Conservation (phyloP, 495 filamentous ascomycete species). For the Trichocladium uniseriatum region DNA sequence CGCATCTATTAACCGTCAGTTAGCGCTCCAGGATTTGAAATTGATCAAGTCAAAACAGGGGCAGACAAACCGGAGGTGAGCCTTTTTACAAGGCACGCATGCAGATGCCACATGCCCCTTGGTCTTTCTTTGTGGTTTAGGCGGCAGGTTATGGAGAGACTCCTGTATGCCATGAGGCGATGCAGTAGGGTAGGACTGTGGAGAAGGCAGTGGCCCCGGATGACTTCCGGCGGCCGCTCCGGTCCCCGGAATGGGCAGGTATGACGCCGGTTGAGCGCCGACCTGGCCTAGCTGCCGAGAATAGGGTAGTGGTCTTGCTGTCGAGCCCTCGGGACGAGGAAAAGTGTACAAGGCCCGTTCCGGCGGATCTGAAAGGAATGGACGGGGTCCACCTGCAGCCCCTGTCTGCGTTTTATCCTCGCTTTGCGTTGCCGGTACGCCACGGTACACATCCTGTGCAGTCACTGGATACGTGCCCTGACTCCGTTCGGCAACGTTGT, state of each 20-base stretch:
- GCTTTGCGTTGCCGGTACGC: slow-evolving; percentile 33
- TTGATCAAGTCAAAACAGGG: background rate
- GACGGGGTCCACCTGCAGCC: slow-evolving; percentile 28
- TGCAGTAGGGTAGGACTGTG: slow-evolving; percentile 28
- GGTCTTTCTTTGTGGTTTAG: slow-evolving; percentile 70
- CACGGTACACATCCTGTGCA: slow-evolving; percentile 41
- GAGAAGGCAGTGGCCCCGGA: slow-evolving; percentile 21
- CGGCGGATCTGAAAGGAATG: slow-evolving; percentile 31
- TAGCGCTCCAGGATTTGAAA: slow-evolving; percentile 1
- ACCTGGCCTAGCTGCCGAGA: slow-evolving; percentile 25
- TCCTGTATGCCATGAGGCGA: slow-evolving; percentile 28
- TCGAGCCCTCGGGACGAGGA: slow-evolving; percentile 30
- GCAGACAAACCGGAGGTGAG: slow-evolving; percentile 59
- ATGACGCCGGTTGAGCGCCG: slow-evolving; percentile 21
- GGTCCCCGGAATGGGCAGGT: slow-evolving; percentile 26
- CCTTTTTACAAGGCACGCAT: slow-evolving; percentile 94
- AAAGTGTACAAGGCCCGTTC: slow-evolving; percentile 32
- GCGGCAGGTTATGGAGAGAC: slow-evolving; percentile 32
- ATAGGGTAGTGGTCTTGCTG: slow-evolving; percentile 30
- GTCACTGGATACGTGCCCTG: slow-evolving; percentile 41
- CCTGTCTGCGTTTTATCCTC: slow-evolving; percentile 27
- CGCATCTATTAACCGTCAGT: slow-evolving; percentile 33
- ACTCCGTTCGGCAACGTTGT: slow-evolving; percentile 49
- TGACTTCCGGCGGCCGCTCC: slow-evolving; percentile 1
- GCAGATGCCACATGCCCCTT: slow-evolving; percentile 96